Conservation (phyloP, 257 asterid species). For the Thymus quinquecostatus region DNA sequence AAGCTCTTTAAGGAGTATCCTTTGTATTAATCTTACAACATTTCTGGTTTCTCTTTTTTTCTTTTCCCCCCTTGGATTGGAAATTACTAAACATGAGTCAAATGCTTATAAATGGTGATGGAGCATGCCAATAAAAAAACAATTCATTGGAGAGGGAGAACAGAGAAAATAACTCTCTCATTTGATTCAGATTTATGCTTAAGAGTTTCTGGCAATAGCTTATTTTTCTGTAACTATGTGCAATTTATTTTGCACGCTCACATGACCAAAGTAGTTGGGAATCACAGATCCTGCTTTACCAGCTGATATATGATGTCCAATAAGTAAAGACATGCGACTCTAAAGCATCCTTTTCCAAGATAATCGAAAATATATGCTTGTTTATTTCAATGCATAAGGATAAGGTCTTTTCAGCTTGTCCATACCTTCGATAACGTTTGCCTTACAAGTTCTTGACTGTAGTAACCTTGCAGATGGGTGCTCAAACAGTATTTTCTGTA, state of each 20-base stretch:
- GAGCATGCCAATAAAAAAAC: conserved; percentile 4
- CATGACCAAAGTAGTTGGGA: conserved; percentile 21
- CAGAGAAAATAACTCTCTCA: not conserved
- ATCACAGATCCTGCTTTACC: not conserved
- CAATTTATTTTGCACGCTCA: conserved; percentile 5
- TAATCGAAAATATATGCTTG: not conserved
- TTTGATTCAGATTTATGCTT: conserved; percentile 1
- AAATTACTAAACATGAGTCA: conserved; percentile 22
- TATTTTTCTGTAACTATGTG: conserved; percentile 2
- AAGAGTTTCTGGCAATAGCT: not conserved
- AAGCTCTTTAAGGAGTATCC: conserved; percentile 99
- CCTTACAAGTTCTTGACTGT: not conserved
- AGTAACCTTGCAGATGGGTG: not conserved
- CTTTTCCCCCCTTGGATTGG: not conserved
- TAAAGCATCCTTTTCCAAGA: not conserved
- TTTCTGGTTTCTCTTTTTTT: conserved; percentile 22
- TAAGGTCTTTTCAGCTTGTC: conserved; percentile 11
- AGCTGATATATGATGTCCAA: conserved; percentile 4
- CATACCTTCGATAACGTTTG: too few relatives aligned
- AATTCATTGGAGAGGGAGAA: conserved; percentile 10
- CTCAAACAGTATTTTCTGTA: not conserved
- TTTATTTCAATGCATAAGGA: not conserved
- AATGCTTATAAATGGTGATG: conserved; percentile 20
- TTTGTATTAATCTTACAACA: conserved; percentile 27
- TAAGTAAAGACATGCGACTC: not conserved